A percentile compares a stretch with the other conserved stretches of the same genome.
These are phyloP conservation scores for Pterulicium gracile DNA, from an alignment of 1,284 basidiomycete species.

Conservation along the genomic window DNA sequence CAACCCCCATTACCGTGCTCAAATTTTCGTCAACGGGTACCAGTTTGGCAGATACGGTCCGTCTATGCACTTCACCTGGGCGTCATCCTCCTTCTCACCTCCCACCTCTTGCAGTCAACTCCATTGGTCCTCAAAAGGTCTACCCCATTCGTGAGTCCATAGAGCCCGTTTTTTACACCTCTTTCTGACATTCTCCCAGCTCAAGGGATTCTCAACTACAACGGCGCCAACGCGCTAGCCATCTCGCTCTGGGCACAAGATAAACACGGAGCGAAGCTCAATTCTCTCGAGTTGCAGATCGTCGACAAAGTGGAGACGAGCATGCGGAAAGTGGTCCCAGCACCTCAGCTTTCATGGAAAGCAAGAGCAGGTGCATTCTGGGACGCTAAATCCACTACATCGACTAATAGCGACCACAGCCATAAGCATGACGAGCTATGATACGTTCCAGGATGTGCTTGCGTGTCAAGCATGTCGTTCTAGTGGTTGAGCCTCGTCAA, in stretches of 20 bases:
- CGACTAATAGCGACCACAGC: no score
- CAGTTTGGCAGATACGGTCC: constrained; percentile 32
- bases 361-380: constrained; percentile 20
- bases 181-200: constrained; percentile 18
- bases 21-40: constrained; percentile 33
- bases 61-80: constrained; percentile 8
- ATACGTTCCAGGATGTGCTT: no score
- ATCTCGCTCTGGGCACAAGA: constrained; percentile 35
- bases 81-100: neutral
- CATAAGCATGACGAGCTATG: no score
- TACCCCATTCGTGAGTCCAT: constrained; percentile 29
- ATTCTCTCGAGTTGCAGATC: constrained; percentile 25
- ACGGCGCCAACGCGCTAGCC: constrained; percentile 35
- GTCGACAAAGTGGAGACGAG: constrained; percentile 29
- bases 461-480: no score
- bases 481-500: no score
- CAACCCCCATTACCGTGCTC: constrained; percentile 27
- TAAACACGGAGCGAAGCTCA: constrained; percentile 26
- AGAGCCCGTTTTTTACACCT: no score
- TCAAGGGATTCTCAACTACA: constrained; percentile 38
- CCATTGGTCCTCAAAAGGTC: constrained; percentile 27
- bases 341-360: constrained; percentile 27
- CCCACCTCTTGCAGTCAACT: constrained; percentile 29
- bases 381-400: no score
- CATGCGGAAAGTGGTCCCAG: constrained; percentile 26